Percentiles rank a stretch among this genome's conserved stretches.
Conservation (phyloP, 2,329 filamentous ascomycete species). For the Phyllosticta citribraziliensis region DNA sequence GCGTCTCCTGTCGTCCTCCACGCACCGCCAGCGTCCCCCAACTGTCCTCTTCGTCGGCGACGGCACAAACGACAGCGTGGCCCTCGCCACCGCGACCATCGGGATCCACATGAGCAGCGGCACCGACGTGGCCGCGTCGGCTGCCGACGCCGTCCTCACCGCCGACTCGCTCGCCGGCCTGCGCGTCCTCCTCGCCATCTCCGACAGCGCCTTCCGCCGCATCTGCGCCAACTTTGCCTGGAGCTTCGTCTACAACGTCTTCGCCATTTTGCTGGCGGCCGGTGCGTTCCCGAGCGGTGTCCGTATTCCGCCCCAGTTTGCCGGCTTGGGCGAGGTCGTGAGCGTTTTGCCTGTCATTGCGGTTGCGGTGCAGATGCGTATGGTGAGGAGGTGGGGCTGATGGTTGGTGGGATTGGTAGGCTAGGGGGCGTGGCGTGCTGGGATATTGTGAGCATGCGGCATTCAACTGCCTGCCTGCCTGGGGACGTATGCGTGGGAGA, state of each 20-base stretch:
- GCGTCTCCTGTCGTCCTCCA: slow-evolving; percentile 16
- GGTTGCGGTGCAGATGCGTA: slow-evolving; percentile 43
- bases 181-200: slow-evolving; percentile 47
- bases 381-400: neutral
- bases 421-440: neutral
- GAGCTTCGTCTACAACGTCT: slow-evolving; percentile 60
- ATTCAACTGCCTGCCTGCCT: too few relatives aligned
- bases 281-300: slow-evolving; percentile 51
- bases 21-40: neutral
- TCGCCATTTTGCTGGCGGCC: slow-evolving; percentile 56
- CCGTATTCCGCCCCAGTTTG: slow-evolving; percentile 53
- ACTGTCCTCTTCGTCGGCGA: slow-evolving; percentile 55
- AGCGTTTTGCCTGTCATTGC: slow-evolving; percentile 62
- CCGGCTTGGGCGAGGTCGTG: slow-evolving; percentile 62
- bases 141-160: slow-evolving; percentile 43
- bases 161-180: slow-evolving; percentile 24
- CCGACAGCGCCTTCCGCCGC: slow-evolving; percentile 27
- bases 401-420: neutral
- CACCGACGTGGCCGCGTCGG: slow-evolving; percentile 55
- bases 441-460: neutral
- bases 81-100: slow-evolving; percentile 59
- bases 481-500: too few relatives aligned
- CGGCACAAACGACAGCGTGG: slow-evolving; percentile 69
- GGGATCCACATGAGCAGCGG: slow-evolving; percentile 53
- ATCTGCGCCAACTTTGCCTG: slow-evolving; percentile 59